These are phyloP conservation scores for Microbotryum intermedium DNA, from an alignment of 1,284 basidiomycete species.

Conservation along the genomic window DNA sequence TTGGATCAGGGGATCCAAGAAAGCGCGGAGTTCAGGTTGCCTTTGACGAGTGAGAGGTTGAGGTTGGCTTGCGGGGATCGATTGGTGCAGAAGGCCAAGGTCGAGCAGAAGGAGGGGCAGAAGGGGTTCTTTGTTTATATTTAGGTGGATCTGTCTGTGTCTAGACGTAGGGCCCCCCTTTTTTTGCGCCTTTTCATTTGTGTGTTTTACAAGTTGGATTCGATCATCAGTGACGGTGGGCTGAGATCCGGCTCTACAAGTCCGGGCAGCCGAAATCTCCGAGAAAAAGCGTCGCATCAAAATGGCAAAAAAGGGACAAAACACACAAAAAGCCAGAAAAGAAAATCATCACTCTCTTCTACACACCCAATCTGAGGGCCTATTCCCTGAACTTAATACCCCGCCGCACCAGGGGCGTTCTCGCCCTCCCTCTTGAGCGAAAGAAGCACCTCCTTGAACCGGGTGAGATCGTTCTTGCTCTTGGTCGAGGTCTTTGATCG, in stretches of 20 bases:
- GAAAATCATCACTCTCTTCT: background rate
- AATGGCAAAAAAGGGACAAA: background rate
- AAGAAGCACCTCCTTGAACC: constrained; percentile 86
- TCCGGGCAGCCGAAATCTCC: background rate
- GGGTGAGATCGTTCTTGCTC: constrained; percentile 77
- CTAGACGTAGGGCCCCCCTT: background rate
- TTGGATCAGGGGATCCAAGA: constrained; percentile 29
- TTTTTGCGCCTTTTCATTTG: background rate
- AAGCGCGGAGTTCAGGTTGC: constrained; percentile 34
- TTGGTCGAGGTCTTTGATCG: constrained; percentile 89
- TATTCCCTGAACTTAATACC: constrained; percentile 54
- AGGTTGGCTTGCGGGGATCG: constrained; percentile 36
- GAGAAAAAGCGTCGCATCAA: background rate
- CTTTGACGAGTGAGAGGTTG: constrained; percentile 39
- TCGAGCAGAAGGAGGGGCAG: constrained; percentile 35
- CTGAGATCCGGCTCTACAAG: background rate
- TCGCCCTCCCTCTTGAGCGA: constrained; percentile 79
- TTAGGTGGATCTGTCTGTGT: constrained; percentile 2
- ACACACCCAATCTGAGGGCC: background rate
- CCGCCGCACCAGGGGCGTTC: constrained; percentile 79
- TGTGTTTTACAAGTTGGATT: background rate
- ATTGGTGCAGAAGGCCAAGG: constrained; percentile 30
- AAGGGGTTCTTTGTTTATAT: constrained; percentile 37
- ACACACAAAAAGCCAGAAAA: background rate
- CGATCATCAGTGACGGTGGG: too few relatives aligned